A percentile compares a stretch with the other conserved stretches of the same genome.
Evolutionary conservation across 2,329 filamentous ascomycete species (phyloP).

Genomic region (Penicillium sp.): DNA sequence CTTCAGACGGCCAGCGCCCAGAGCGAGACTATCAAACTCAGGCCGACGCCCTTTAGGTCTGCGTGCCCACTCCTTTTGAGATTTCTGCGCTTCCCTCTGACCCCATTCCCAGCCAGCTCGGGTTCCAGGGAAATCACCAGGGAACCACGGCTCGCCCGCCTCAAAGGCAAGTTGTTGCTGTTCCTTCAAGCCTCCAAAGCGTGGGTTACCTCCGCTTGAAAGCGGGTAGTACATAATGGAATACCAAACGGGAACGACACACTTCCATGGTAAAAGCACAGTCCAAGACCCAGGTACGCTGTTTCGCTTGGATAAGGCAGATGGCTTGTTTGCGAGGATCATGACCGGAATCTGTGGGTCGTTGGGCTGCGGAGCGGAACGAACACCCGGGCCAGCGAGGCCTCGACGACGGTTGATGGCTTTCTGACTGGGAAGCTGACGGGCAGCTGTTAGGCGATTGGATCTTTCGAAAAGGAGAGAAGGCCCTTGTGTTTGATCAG

Average conservation of each 20-base stretch:
- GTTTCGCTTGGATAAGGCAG: constrained; percentile 36
- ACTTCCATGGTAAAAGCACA: constrained; percentile 86
- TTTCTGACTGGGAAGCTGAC: constrained; percentile 72
- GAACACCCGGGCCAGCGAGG: constrained; percentile 61
- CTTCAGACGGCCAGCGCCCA: constrained; percentile 67
- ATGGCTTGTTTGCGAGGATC: constrained; percentile 62
- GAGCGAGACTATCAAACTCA: constrained; percentile 71
- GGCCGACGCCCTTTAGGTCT: constrained; percentile 79
- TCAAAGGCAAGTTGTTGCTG: constrained; percentile 80
- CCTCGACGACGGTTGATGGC: constrained; percentile 76
- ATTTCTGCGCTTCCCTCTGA: constrained; percentile 60
- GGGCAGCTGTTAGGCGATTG: constrained; percentile 64
- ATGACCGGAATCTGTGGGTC: constrained; percentile 80
- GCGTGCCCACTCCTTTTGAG: constrained; percentile 68
- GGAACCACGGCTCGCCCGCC: constrained; percentile 76
- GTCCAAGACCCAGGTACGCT: constrained; percentile 74
- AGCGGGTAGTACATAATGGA: constrained; percentile 79
- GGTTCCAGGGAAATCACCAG: constrained; percentile 79
- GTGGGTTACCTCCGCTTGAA: constrained; percentile 74
- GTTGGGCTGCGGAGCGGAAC: constrained; percentile 56
- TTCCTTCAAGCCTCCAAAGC: constrained; percentile 81
- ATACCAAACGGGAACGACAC: constrained; percentile 82
- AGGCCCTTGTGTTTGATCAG: constrained; percentile 54
- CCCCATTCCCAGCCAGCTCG: constrained; percentile 79
- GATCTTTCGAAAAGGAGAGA: constrained; percentile 68